phyloP scores from a whole-genome alignment of 768 basidiomycete species.

The Daedaleopsis nitida region DNA sequence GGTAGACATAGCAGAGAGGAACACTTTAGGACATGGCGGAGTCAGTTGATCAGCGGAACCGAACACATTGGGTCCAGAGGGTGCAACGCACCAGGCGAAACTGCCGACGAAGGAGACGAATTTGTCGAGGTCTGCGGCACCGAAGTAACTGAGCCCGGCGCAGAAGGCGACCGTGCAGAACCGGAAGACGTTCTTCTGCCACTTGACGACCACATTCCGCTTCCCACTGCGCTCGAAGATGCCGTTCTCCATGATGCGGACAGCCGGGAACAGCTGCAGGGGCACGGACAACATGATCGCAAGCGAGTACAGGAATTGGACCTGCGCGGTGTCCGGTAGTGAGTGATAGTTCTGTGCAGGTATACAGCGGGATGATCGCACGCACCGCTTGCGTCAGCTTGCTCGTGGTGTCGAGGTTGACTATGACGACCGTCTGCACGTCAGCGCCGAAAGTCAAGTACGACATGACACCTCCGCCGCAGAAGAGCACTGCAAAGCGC shows the following conservation, averaged over 20 bases:
- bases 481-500: constrained; percentile 66
- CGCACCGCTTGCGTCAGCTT: constrained; percentile 86
- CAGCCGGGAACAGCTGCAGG: constrained; percentile 96
- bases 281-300: constrained; percentile 93
- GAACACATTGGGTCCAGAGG: too few relatives aligned
- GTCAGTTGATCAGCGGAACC: not conserved
- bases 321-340: constrained; percentile 37
- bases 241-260: constrained; percentile 96
- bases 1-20: constrained; percentile 93
- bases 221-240: constrained; percentile 90
- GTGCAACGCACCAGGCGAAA: constrained; percentile 79
- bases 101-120: constrained; percentile 93
- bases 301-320: constrained; percentile 86
- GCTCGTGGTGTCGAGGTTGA: constrained; percentile 84
- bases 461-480: constrained; percentile 82
- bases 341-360: not conserved
- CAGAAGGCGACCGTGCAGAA: constrained; percentile 77
- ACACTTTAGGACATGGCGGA: constrained; percentile 50
- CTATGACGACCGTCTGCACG: constrained; percentile 91
- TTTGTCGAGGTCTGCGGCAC: constrained; percentile 90
- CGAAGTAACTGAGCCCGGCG: constrained; percentile 79
- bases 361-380: constrained; percentile 24
- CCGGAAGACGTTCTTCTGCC: constrained; percentile 92
- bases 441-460: constrained; percentile 88
- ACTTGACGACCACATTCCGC: constrained; percentile 78